Evolutionary conservation across 2,329 filamentous ascomycete species (phyloP), one percentile per base, ranked within the genome.

Genomic region (Fusarium liriodendri): DNA sequence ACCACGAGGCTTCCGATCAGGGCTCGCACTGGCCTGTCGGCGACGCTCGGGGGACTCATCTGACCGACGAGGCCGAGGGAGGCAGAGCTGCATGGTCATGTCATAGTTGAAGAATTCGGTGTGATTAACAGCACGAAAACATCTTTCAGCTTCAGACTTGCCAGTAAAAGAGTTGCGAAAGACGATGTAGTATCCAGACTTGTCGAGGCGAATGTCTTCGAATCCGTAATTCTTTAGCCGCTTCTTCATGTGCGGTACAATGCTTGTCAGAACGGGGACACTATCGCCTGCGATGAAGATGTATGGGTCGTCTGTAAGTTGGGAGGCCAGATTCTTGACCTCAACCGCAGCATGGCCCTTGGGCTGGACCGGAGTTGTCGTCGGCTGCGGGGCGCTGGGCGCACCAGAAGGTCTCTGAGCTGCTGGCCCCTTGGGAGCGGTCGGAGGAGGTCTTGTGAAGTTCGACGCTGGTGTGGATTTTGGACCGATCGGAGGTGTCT

Each of bases 191-290:
- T 98, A 99, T 1, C 97, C 97, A 1, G 91, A 93, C 67, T 90
- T 90, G 81, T 99, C 97, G 69, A 94, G 91, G 37, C 95, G 90
- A 61, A 99, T 93, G 59, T 95, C 92, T 73, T 94, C 91, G 83
- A 95, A 94, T 68, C 90, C 87, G 80, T 94, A 98, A 60, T 92
- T 91, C 82, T 96, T 97, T 63, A 98, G 86, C 60, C 96, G 90
- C 82, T 96, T 97, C 84, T 95, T 94, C 85, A 99, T 89, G 84
- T 99, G 97, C 5, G 93, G 91, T 65, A 98, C 90, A 1, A 96
- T 98, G 27, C 94, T 93, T 35, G 89, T 88, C 79, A 98, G 90
- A 14, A 97, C 93, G 2, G 97, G 97, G 2, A 99, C 96, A 76
- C 93, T 95, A 69, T 92, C 90, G 75, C 94, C 90, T n/a, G 94